phyloP scores from a whole-genome alignment of 805 yeast species.

The Ogataea zsoltii region DNA sequence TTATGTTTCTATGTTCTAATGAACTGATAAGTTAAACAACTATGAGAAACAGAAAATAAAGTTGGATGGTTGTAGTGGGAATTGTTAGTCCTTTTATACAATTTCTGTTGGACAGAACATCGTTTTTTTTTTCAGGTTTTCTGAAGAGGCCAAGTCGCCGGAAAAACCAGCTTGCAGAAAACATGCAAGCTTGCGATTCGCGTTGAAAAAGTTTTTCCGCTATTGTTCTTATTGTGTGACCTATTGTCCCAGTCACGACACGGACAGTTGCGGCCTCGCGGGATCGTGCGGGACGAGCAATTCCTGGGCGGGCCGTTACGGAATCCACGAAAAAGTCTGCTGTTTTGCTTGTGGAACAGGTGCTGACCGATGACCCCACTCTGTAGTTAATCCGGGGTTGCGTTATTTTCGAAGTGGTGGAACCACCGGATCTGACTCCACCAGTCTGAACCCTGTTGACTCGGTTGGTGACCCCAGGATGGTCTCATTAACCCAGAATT shows the following conservation, averaged over 20 bases:
- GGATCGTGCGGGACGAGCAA: neutral
- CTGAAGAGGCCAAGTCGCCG: slow-evolving; percentile 9
- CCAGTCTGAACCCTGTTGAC: too few species aligned
- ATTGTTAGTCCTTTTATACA: neutral
- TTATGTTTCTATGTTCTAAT: neutral
- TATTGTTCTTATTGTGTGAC: slow-evolving; percentile 1
- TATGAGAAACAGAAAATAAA: neutral
- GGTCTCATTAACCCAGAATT: too few species aligned
- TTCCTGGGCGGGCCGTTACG: slow-evolving; percentile 1
- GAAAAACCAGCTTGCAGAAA: slow-evolving; percentile 9
- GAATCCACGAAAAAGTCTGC: neutral
- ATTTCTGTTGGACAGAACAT: slow-evolving; percentile 1
- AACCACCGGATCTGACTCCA: neutral
- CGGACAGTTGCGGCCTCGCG: slow-evolving; percentile 6
- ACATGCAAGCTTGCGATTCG: slow-evolving; percentile 2
- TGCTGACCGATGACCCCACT: slow-evolving; percentile 4
- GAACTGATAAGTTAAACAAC: slow-evolving; percentile 2
- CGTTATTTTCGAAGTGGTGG: neutral
- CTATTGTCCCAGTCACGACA: neutral
- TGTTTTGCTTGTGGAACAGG: neutral
- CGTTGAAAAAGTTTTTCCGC: slow-evolving; percentile 8
- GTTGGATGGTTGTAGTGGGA: neutral
- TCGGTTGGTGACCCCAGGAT: too few species aligned
- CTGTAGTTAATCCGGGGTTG: slow-evolving; percentile 5
- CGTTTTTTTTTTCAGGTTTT: neutral